Base-by-base conservation (phyloP, 2,329 filamentous ascomycete species). In the Colletotrichum viniferum region DNA sequence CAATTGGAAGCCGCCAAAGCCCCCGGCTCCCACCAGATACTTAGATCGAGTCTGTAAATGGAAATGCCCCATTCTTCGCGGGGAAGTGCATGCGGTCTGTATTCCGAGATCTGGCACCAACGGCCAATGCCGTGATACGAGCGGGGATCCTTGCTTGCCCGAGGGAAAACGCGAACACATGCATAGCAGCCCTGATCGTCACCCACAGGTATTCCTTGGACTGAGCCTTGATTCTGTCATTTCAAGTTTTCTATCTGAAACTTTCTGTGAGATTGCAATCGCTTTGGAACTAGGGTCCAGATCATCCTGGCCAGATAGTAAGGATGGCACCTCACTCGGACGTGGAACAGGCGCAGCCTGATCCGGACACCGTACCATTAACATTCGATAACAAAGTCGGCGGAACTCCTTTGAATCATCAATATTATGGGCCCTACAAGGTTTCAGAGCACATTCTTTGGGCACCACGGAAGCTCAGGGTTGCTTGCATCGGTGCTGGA, bases 401-500 rank as follows among this genome's bases (percentile, higher is more conserved):
- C 26, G 48, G 65, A 18, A 68, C 65, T 18, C 43, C 65, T 16
- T n/a, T 68, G 9, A 61, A 28, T 30, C 18, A 61, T 3, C 18
- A 61, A n/a, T n/a, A n/a, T n/a, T 12, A 58, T 56, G 30, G 30
- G 13, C 21, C 65, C 18, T 68, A 58, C 65, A 30, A 58, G n/a
- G 65, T 68, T 32, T 68, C 65, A 14, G 65, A 68, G 32, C 65
- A 68, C 65, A 68, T 68, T 21, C 65, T 68, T 3, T 68, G 65
- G 65, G 65, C 65, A 2, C 65, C 65, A 16, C 65, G 65, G n/a
- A 68, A 34, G 43, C 32, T 68, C 21, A 26, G 65, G 1, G 43
- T 68, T 21, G 65, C 65, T 48, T 68, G 65, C 24, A 75, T 75
- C 21, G 73, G 73, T 16, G 73, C 73, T 7, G 73, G 73, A n/a